Evolutionary conservation across 305 asterid genomes (phyloP), one percentile per base, ranked within the genome.

Genomic region (Rubia occidens): DNA sequence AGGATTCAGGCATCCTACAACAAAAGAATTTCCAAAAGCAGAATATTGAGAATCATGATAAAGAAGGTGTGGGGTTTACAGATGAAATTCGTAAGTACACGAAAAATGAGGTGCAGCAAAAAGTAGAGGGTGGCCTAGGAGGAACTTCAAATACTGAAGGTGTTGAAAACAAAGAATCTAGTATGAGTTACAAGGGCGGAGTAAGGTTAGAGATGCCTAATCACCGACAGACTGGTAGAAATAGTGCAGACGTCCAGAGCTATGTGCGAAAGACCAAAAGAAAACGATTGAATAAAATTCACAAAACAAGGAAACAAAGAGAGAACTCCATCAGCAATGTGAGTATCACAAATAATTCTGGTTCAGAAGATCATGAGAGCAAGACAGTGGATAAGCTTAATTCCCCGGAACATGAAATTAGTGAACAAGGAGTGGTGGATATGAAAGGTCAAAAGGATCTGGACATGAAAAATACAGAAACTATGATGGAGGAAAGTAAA

Each of bases 211-310:
- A 81, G 69, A 39, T 42, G 71, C 73, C 68, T 18, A 73, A 69
- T 18, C 76, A 71, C 42, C 8, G 47, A 53, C 77, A 59, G 18
- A 55, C 44, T 61, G 60, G 75, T 67, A 58, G 56, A 5, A 18
- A 53, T 37, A 64, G 74, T 64, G 59, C 64, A 59, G 72, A 64
- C 37, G 75, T 75, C 49, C 73, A 74, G 14, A 65, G 77, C 45
- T 58, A 78, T 67, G 66, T 72, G 68, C 82, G 75, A 71, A 82
- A 70, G 75, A 32, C 76, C 32, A 77, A 66, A 67, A 82, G 81
- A 69, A 88, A 77, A 77, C 76, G 79, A 74, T 68, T 60, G 84
- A 77, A 78, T 45, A 69, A 62, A n/a, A 68, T 69, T 45, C 61
- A 69, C 64, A 70, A 63, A 63, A 71, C 72, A 49, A 68, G 24